A percentile compares a stretch with the other conserved stretches of the same genome.
phyloP scores from a whole-genome alignment of 2,329 filamentous ascomycete species.

The Trichoderma sp. region DNA sequence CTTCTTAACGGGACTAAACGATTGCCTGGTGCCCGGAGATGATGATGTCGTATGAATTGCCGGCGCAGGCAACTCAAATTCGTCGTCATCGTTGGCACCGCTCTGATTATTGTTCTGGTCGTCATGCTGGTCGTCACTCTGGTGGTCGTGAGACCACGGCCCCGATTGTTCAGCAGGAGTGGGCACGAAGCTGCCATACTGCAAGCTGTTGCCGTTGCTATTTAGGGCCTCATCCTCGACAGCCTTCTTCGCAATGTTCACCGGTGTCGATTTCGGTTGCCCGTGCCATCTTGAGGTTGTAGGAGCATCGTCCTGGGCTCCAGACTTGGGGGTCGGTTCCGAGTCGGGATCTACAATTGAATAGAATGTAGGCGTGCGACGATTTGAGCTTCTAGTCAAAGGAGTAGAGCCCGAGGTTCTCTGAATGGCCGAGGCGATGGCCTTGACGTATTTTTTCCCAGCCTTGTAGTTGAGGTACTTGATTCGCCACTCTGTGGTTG shows the following conservation, averaged over 20 bases:
- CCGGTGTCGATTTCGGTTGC: background rate
- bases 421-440: conserved; percentile 72
- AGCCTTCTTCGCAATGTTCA: conserved; percentile 18
- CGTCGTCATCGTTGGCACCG: conserved; percentile 33
- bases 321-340: background rate
- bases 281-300: conserved; percentile 22
- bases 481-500: conserved; percentile 74
- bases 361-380: conserved; percentile 40
- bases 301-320: background rate
- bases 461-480: conserved; percentile 96
- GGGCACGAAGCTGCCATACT: conserved; percentile 59
- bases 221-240: conserved; percentile 50
- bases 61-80: conserved; percentile 59
- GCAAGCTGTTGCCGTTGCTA: conserved; percentile 44
- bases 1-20: conserved; percentile 25
- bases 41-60: conserved; percentile 49
- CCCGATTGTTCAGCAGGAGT: conserved; percentile 44
- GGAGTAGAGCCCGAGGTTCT: conserved; percentile 59
- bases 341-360: background rate
- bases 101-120: background rate
- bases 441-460: conserved; percentile 93
- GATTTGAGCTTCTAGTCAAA: conserved; percentile 41
- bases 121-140: background rate
- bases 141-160: conserved; percentile 24
- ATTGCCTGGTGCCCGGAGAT: conserved; percentile 33